phyloP scores from a whole-genome alignment of 495 filamentous ascomycete genomes.

The Sordaria brevicollis region DNA sequence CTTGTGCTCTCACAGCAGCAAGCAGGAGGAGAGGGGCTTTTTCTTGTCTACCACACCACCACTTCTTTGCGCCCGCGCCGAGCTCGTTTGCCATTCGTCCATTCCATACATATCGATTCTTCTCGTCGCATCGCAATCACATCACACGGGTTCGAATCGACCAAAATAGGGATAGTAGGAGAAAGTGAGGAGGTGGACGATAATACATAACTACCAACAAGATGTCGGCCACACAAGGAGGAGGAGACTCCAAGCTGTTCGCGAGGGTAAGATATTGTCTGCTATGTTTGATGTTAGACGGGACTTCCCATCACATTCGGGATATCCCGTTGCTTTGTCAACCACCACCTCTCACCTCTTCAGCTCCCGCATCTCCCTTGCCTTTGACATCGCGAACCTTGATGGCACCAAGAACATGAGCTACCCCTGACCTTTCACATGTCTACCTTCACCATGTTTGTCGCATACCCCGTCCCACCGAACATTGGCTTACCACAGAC shows the following conservation, averaged over 20 bases:
- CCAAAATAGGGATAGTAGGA: background rate
- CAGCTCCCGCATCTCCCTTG: background rate
- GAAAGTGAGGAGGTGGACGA: background rate
- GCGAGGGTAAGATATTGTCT: slow-evolving; percentile 69
- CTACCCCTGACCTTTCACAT: slow-evolving; percentile 1
- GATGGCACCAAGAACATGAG: slow-evolving; percentile 13
- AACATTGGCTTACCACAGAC: slow-evolving; percentile 25
- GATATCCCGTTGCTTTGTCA: background rate
- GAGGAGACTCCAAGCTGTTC: slow-evolving; percentile 98
- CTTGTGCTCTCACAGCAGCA: background rate
- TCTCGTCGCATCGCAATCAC: background rate
- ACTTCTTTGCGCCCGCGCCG: background rate
- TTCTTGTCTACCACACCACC: background rate
- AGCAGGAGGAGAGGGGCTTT: background rate
- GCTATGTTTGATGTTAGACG: background rate
- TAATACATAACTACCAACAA: background rate
- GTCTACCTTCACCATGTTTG: slow-evolving; percentile 33
- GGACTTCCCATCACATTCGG: background rate
- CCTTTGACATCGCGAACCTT: slow-evolving; percentile 1
- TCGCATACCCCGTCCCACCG: slow-evolving; percentile 33
- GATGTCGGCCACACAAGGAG: slow-evolving; percentile 62
- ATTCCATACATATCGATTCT: background rate
- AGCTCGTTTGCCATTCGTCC: background rate
- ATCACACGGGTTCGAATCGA: background rate
- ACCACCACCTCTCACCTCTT: background rate